phyloP scores from a whole-genome alignment of 2,329 filamentous ascomycete species.

The Sporothrix pseudoabietina region DNA sequence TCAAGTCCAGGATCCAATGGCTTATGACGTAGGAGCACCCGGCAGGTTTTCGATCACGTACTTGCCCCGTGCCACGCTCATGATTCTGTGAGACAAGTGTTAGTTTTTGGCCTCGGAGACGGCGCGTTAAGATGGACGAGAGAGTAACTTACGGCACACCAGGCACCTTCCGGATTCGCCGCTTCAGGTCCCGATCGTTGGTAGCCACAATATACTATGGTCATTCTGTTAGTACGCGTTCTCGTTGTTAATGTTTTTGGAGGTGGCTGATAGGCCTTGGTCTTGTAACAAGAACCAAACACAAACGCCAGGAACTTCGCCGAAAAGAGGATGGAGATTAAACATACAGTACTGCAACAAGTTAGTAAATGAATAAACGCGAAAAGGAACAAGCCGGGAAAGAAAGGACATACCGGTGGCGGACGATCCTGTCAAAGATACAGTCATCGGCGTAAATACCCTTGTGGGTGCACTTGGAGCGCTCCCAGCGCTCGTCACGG shows the following conservation, averaged over 20 bases:
- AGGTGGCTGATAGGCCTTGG: neutral
- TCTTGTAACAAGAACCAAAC: too few species aligned
- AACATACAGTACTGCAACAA: constrained; percentile 24
- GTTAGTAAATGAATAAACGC: constrained; percentile 46
- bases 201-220: constrained; percentile 43
- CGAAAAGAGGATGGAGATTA: neutral
- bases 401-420: constrained; percentile 57
- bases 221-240: neutral
- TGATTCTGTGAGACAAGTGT: constrained; percentile 46
- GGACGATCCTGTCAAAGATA: constrained; percentile 71
- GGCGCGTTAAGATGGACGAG: neutral
- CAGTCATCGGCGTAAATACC: constrained; percentile 84
- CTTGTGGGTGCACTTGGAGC: constrained; percentile 87
- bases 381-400: constrained; percentile 38
- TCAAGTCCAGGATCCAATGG: neutral
- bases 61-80: constrained; percentile 84
- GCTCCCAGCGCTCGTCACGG: constrained; percentile 83
- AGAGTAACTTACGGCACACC: constrained; percentile 54
- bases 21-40: constrained; percentile 67
- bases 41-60: constrained; percentile 93
- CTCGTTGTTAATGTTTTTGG: too few species aligned
- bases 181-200: constrained; percentile 77
- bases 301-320: neutral
- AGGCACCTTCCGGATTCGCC: constrained; percentile 76
- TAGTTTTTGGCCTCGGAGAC: neutral